phyloP scores from a whole-genome alignment of 192 early-diverging fungal genomes.

The Rhizoclosmatium sp. region DNA sequence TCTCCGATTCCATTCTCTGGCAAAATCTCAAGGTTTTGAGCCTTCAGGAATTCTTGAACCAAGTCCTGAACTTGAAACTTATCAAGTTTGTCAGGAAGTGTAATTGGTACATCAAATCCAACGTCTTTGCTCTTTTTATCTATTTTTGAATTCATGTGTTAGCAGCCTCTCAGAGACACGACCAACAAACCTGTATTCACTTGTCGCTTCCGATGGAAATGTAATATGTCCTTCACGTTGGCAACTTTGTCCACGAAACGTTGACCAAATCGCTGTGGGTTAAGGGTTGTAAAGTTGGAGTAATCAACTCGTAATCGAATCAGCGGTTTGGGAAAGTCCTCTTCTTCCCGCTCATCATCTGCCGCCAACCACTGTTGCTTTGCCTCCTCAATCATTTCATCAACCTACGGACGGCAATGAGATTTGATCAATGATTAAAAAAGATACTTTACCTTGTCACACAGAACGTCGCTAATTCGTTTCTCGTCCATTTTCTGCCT shows the following conservation, averaged over 20 bases:
- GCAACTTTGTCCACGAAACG: slow-evolving; percentile 82
- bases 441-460: slow-evolving; percentile 50
- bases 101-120: slow-evolving; percentile 16
- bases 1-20: slow-evolving; percentile 80
- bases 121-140: not conserved
- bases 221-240: slow-evolving; percentile 87
- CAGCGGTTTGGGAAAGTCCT: slow-evolving; percentile 70
- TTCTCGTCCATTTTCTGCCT: slow-evolving; percentile 64
- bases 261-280: slow-evolving; percentile 86
- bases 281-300: slow-evolving; percentile 81
- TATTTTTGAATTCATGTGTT: not conserved
- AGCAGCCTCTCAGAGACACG: not conserved
- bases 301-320: slow-evolving; percentile 89
- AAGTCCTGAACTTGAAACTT: slow-evolving; percentile 77
- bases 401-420: slow-evolving; percentile 40
- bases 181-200: not conserved
- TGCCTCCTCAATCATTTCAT: slow-evolving; percentile 72
- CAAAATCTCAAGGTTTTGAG: slow-evolving; percentile 72
- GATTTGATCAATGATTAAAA: not conserved
- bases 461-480: slow-evolving; percentile 61
- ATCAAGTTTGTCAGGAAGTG: slow-evolving; percentile 72
- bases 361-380: slow-evolving; percentile 60
- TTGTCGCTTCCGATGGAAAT: slow-evolving; percentile 73
- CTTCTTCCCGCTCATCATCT: slow-evolving; percentile 44
- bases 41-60: slow-evolving; percentile 75